These are phyloP conservation scores for Arabis hirsuta DNA, from an alignment of 345 rosid species.

Conservation along the genomic window DNA sequence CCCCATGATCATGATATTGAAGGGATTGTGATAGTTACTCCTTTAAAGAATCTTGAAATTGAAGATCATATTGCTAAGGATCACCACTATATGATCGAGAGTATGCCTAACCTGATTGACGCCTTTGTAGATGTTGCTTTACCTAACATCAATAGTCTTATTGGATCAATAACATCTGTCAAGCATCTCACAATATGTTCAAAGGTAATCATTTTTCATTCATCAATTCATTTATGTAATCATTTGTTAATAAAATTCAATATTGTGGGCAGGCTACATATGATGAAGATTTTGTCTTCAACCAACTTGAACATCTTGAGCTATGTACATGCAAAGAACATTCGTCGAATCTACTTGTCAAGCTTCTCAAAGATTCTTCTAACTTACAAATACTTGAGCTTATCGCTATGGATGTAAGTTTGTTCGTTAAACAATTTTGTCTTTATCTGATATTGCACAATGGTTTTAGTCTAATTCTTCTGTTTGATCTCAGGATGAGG, in stretches of 20 bases:
- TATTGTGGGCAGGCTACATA: not conserved
- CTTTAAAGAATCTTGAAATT: conserved; percentile 13
- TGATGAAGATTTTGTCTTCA: conserved; percentile 22
- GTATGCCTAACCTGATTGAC: conserved; percentile 17
- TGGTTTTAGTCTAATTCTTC: not conserved
- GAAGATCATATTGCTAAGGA: fast-evolving
- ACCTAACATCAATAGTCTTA: not conserved
- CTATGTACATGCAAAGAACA: not conserved
- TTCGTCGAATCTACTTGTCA: not conserved
- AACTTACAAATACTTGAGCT: not conserved
- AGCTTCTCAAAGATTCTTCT: conserved; percentile 13
- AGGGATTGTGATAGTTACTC: conserved; percentile 9
- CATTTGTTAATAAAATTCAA: not conserved
- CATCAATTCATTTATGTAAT: not conserved
- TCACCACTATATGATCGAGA: conserved; percentile 16
- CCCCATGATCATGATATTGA: not conserved
- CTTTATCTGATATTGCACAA: not conserved
- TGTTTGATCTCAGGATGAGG: not conserved
- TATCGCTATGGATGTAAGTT: not conserved
- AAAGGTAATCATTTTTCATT: not conserved
- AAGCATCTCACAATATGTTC: conserved; percentile 12
- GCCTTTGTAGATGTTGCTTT: not conserved
- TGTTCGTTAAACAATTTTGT: not conserved
- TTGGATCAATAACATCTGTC: conserved; percentile 26
- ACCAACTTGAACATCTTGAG: conserved; percentile 14